Evolutionary conservation across 352 stramenopile species (phyloP).

Genomic region (Phytophthora boehmeriae): DNA sequence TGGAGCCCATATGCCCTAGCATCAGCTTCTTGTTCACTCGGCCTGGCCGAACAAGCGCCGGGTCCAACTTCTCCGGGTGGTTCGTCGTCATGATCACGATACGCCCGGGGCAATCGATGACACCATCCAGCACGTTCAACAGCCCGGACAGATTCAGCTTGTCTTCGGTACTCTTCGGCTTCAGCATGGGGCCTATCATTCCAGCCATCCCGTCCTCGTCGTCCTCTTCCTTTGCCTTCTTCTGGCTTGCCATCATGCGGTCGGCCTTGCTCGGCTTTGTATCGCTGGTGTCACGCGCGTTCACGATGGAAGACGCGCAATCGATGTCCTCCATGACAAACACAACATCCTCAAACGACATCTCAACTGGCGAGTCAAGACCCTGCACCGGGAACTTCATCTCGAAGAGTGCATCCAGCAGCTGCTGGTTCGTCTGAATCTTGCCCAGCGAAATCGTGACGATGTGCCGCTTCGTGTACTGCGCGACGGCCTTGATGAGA

Average conservation of each 20-base stretch:
- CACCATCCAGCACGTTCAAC: slow-evolving; percentile 91
- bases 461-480: slow-evolving; percentile 79
- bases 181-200: slow-evolving; percentile 35
- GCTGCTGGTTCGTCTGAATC: slow-evolving; percentile 84
- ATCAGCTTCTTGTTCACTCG: slow-evolving; percentile 90
- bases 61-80: slow-evolving; percentile 93
- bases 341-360: slow-evolving; percentile 86
- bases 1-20: slow-evolving; percentile 61
- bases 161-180: slow-evolving; percentile 35
- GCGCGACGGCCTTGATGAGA: slow-evolving; percentile 89
- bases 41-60: slow-evolving; percentile 89
- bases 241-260: slow-evolving; percentile 26
- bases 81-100: slow-evolving; percentile 96
- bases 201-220: slow-evolving; percentile 5
- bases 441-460: slow-evolving; percentile 76
- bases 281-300: slow-evolving; percentile 39
- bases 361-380: slow-evolving; percentile 65
- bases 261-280: slow-evolving; percentile 23
- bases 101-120: slow-evolving; percentile 87
- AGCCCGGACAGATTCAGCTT: slow-evolving; percentile 86
- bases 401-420: slow-evolving; percentile 86
- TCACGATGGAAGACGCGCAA: slow-evolving; percentile 80
- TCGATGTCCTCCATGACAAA: slow-evolving; percentile 93
- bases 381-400: slow-evolving; percentile 66
- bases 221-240: slow-evolving; percentile 29